phyloP scores from a whole-genome alignment of 441 rosid species.

The Gossypium gossypioides region DNA sequence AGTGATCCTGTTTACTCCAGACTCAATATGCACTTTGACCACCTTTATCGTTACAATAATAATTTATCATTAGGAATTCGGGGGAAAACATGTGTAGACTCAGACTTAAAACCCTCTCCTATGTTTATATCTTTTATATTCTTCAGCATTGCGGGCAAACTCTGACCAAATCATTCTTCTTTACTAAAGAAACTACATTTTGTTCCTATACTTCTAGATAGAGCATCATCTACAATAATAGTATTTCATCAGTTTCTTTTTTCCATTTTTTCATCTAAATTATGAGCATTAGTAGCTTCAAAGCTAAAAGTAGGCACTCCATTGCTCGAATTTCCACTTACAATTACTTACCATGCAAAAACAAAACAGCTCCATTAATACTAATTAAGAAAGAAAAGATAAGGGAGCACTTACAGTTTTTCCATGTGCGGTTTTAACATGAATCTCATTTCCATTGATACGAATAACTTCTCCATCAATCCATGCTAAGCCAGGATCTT shows the following conservation, averaged over 20 bases:
- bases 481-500: constrained; percentile 60
- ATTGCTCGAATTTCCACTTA: not conserved
- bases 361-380: not conserved
- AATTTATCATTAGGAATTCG: not conserved
- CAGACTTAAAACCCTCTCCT: not conserved
- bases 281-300: not conserved
- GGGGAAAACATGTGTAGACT: not conserved
- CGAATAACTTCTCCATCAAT: constrained; percentile 51
- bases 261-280: not conserved
- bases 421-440: constrained; percentile 37
- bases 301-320: not conserved
- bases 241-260: not conserved
- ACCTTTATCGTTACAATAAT: not conserved
- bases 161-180: not conserved
- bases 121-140: not conserved
- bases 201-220: not conserved
- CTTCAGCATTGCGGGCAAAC: not conserved
- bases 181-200: not conserved
- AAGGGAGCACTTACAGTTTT: constrained; percentile 36
- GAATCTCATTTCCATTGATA: constrained; percentile 37
- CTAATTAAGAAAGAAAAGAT: not conserved
- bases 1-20: not conserved
- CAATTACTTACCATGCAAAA: not conserved
- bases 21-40: not conserved
- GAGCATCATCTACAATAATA: not conserved